phyloP scores from a whole-genome alignment of 73 alveolate species.

The Paramecium tetraurelia region DNA sequence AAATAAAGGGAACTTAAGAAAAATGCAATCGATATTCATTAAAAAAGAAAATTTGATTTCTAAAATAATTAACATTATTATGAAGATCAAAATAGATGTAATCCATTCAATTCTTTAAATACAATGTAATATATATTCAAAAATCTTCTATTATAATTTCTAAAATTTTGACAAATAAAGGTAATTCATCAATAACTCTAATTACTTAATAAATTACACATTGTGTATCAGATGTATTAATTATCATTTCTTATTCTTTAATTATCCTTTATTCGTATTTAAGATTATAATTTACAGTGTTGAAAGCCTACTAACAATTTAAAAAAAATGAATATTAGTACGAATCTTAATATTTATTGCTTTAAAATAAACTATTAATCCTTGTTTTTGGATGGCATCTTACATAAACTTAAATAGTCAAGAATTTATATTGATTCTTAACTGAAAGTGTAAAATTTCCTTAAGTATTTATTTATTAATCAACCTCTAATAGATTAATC shows the following conservation, averaged over 20 bases:
- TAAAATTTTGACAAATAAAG: not conserved
- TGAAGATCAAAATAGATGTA: too few relatives aligned
- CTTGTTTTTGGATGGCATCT: not conserved
- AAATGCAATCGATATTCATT: too few relatives aligned
- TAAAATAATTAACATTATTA: too few relatives aligned
- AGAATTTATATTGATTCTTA: not conserved
- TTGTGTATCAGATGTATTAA: not conserved
- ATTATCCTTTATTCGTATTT: not conserved
- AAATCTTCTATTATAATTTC: not conserved
- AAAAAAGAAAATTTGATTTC: too few relatives aligned
- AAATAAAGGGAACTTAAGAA: too few relatives aligned
- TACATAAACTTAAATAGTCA: not conserved
- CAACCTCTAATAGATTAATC: not conserved
- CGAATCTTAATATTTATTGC: not conserved
- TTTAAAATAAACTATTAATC: not conserved
- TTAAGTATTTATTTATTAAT: not conserved
- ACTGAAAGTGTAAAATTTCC: not conserved
- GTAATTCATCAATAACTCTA: not conserved
- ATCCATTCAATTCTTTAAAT: too few relatives aligned
- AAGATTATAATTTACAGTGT: not conserved
- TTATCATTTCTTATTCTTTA: not conserved
- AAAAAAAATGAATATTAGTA: not conserved
- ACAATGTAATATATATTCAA: not conserved
- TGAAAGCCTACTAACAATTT: not conserved
- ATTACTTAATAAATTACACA: not conserved